These are phyloP conservation scores for Podaxis pistillaris DNA, from an alignment of 768 basidiomycete genomes.

Conservation along the genomic window DNA sequence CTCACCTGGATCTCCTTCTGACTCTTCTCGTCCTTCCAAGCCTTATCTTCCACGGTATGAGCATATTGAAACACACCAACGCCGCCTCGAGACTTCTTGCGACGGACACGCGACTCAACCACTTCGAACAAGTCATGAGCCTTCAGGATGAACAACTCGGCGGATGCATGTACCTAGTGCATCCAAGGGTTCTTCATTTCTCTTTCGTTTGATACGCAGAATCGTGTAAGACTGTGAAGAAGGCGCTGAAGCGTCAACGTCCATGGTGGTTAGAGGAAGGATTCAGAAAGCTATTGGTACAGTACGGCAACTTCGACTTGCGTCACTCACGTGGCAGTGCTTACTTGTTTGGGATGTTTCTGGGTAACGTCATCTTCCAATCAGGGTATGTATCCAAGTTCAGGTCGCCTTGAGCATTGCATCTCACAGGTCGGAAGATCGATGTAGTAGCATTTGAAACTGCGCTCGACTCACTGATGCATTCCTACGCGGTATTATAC, in stretches of 20 bases:
- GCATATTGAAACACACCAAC: slow-evolving; percentile 77
- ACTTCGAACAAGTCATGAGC: slow-evolving; percentile 35
- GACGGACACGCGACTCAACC: slow-evolving; percentile 56
- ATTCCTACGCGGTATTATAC: background rate
- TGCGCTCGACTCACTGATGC: background rate
- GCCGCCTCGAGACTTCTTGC: slow-evolving; percentile 60
- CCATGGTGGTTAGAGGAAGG: slow-evolving; percentile 22
- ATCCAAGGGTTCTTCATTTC: slow-evolving; percentile 80
- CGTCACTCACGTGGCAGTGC: slow-evolving; percentile 1
- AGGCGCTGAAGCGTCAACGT: slow-evolving; percentile 25
- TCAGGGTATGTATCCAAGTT: background rate
- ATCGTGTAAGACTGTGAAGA: slow-evolving; percentile 57
- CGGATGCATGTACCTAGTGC: slow-evolving; percentile 56
- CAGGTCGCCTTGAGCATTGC: background rate
- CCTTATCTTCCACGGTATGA: slow-evolving; percentile 69
- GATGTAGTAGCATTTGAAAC: background rate
- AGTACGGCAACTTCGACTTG: background rate
- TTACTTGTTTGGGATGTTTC: background rate
- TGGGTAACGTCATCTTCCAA: background rate
- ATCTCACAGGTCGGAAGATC: background rate
- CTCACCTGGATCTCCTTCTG: slow-evolving; percentile 64
- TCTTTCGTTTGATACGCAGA: slow-evolving; percentile 78
- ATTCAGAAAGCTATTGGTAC: background rate
- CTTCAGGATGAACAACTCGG: slow-evolving; percentile 2
- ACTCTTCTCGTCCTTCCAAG: slow-evolving; percentile 60